These are phyloP conservation scores for Malassezia obtusa DNA, from an alignment of 1,284 basidiomycete species.

Conservation along the genomic window DNA sequence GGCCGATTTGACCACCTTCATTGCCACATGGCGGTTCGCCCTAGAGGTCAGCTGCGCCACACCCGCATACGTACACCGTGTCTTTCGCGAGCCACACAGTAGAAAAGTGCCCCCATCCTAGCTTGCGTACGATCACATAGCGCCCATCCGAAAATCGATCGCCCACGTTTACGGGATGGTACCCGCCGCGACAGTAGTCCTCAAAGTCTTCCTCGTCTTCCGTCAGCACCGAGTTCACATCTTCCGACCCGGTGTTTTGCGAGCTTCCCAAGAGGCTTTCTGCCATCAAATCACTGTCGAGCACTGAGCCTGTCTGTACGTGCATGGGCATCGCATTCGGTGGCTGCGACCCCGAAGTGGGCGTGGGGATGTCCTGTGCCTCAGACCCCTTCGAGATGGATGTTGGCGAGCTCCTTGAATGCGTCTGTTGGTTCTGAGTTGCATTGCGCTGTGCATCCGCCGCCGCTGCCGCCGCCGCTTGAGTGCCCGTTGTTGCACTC, in stretches of 20 bases:
- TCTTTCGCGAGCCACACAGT: conserved; percentile 50
- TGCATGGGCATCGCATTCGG: neutral
- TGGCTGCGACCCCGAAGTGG: neutral
- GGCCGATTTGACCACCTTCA: conserved; percentile 98
- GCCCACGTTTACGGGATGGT: conserved; percentile 87
- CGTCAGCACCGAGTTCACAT: conserved; percentile 38
- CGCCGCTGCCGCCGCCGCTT: neutral
- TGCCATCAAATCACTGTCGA: conserved; percentile 7
- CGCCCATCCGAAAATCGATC: conserved; percentile 78
- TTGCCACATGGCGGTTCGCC: conserved; percentile 86
- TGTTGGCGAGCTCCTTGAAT: neutral
- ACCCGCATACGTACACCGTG: conserved; percentile 23
- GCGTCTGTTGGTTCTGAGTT: no score
- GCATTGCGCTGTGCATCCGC: neutral
- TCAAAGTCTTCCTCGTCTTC: conserved; percentile 51
- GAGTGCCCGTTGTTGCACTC: conserved; percentile 3
- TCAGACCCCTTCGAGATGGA: neutral
- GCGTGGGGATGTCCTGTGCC: neutral
- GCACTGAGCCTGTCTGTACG: neutral
- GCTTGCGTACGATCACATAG: conserved; percentile 84
- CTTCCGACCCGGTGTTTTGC: neutral
- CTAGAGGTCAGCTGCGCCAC: conserved; percentile 51
- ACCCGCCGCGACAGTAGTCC: conserved; percentile 57
- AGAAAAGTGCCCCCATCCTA: conserved; percentile 93
- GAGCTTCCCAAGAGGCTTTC: neutral